Base-by-base conservation (phyloP, 768 basidiomycete genomes). In the Roridomyces roridus region DNA sequence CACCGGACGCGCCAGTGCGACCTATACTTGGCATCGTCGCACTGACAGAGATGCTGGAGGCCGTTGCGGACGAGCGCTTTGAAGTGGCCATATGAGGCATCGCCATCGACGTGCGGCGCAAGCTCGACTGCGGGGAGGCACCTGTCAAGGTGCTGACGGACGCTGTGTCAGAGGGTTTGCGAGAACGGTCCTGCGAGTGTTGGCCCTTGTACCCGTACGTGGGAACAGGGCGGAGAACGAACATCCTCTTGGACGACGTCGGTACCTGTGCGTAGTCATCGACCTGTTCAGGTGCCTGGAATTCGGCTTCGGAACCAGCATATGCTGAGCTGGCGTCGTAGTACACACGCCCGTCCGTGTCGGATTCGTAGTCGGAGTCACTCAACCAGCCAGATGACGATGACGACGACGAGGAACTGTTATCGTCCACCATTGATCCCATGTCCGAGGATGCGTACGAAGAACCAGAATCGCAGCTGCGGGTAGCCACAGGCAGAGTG, bases 401-500 rank as follows among this genome's bases (percentile, higher is more conserved):
- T 36, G 81, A 84, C 12, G 67, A 71, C 40, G 60, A 62, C 26
- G 84, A 85, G 12, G 85, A 86, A 24, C 80, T 82, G 20, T 78
- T 81, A 60, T 88, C 85, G 57, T 88, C 86, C n/a, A 81, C 80
- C 42, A 88, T 72, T 24, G 85, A 87, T 53, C 80, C 83, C 65
- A 85, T 75, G 46, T 88, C 88, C 3, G 87, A 87, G 31, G 77
- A 77, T 5, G 76, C 76, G 24, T 78, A 74, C 29, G 75, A 75
- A 4, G 71, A 70, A 45, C 70, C 59, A 12, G 77, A 76, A 42
- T 78, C 78, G 25, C 72, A 72, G 61, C 77, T 82, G 42, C 75
- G 46, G 37, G 75, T 77, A 74, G 77, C 64, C 74, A 78, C 72
- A 80, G 79, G 40, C 24, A 78, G 73, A 35, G 69, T 51, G 3